Conservation (phyloP, 139 green algal genomes). For the Chlamydomonas schloesseri region DNA sequence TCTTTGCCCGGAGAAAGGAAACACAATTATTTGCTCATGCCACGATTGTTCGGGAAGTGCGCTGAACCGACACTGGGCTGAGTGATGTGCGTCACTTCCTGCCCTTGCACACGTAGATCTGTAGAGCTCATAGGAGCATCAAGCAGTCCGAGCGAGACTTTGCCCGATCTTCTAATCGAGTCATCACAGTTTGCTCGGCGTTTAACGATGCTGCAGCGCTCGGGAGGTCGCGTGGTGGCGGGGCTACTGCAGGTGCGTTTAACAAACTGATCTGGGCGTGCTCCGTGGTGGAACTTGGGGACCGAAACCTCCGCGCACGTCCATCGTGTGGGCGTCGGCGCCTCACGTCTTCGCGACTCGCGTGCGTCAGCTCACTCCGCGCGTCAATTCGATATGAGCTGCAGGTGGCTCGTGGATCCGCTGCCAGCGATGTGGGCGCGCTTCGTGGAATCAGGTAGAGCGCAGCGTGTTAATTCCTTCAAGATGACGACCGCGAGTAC, state of each 20-base stretch:
- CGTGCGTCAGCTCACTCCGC: background rate
- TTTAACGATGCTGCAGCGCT: background rate
- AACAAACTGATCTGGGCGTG: background rate
- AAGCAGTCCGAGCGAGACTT: background rate
- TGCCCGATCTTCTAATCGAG: background rate
- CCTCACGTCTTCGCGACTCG: background rate
- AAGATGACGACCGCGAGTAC: background rate
- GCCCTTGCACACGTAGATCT: too few species aligned
- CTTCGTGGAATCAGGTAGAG: conserved; percentile 19
- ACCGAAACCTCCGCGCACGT: background rate
- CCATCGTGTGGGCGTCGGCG: conserved; percentile 8
- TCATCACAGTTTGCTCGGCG: background rate
- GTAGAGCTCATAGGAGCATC: too few species aligned
- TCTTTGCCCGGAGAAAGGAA: too few species aligned
- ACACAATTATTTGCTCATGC: too few species aligned
- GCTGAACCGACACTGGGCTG: too few species aligned
- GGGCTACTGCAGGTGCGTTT: conserved; percentile 2
- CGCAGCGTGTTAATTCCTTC: background rate
- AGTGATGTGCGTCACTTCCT: too few species aligned
- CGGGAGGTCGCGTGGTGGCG: background rate
- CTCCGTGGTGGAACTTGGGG: background rate
- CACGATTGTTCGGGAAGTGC: too few species aligned
- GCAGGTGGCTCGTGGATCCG: conserved; percentile 3
- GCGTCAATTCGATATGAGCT: background rate
- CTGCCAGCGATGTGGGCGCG: background rate